A percentile compares a stretch with the other conserved stretches of the same genome.
phyloP scores from a whole-genome alignment of 768 basidiomycete species.

The Rhizopogon vulgaris region DNA sequence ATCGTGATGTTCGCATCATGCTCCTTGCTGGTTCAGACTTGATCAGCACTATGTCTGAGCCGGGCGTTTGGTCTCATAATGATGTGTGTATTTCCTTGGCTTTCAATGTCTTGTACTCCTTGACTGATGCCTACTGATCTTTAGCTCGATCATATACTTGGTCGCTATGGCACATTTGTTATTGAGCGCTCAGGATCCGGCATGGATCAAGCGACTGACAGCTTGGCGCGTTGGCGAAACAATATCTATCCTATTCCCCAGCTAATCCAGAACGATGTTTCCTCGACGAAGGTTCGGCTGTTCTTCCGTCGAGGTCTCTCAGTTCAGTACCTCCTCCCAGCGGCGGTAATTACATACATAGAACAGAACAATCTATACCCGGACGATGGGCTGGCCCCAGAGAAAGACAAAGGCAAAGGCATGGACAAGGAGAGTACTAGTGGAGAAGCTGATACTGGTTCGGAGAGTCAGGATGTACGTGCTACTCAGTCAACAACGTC shows the following conservation, averaged over 20 bases:
- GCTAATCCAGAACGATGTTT: slow-evolving; percentile 95
- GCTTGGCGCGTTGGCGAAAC: slow-evolving; percentile 66
- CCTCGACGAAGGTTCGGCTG: slow-evolving; percentile 85
- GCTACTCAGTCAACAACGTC: no score
- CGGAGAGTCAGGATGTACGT: no score
- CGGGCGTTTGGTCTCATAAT: slow-evolving; percentile 92
- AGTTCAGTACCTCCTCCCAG: slow-evolving; percentile 85
- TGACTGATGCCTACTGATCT: neutral
- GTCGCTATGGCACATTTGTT: slow-evolving; percentile 90
- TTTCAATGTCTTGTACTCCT: neutral
- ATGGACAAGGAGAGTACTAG: slow-evolving; percentile 25
- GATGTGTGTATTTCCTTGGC: slow-evolving; percentile 59
- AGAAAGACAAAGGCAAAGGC: slow-evolving; percentile 35
- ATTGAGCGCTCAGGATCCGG: slow-evolving; percentile 93
- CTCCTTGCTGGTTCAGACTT: slow-evolving; percentile 97
- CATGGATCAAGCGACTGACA: slow-evolving; percentile 77
- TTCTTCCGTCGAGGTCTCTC: slow-evolving; percentile 77
- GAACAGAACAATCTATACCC: slow-evolving; percentile 73
- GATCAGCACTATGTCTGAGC: slow-evolving; percentile 97
- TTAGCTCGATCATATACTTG: slow-evolving; percentile 93
- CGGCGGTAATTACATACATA: slow-evolving; percentile 91
- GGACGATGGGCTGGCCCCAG: slow-evolving; percentile 43
- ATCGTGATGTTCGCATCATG: slow-evolving; percentile 77
- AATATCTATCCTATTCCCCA: slow-evolving; percentile 92
- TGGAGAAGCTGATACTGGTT: neutral